Evolutionary conservation across 768 basidiomycete species (phyloP).

Genomic region (Termitomyces sp.): DNA sequence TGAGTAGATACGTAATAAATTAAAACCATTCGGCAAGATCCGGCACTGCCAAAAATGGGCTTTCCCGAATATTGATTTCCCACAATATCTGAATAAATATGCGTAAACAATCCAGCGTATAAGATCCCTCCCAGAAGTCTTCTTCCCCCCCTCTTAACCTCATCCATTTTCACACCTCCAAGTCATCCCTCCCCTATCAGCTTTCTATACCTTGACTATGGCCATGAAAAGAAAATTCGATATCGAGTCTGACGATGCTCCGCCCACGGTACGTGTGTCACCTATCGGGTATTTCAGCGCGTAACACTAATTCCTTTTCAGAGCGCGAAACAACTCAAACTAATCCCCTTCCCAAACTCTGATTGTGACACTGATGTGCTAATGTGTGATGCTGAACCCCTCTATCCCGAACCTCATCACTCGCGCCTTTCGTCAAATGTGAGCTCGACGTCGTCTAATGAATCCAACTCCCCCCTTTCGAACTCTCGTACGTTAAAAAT

Average conservation of each 20-base stretch:
- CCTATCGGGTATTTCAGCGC: slow-evolving; percentile 14
- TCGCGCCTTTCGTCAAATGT: slow-evolving; percentile 62
- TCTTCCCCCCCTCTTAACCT: slow-evolving; percentile 14
- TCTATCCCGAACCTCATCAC: slow-evolving; percentile 52
- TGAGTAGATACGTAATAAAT: background rate
- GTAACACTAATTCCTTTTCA: slow-evolving; percentile 22
- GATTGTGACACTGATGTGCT: slow-evolving; percentile 60
- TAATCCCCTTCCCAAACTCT: slow-evolving; percentile 70
- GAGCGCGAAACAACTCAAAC: slow-evolving; percentile 68
- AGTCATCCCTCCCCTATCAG: slow-evolving; percentile 10
- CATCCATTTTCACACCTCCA: slow-evolving; percentile 13
- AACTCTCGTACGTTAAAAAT: slow-evolving; percentile 44
- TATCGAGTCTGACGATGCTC: slow-evolving; percentile 50
- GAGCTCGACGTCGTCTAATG: slow-evolving; percentile 53
- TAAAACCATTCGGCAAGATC: background rate
- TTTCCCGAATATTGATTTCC: slow-evolving; percentile 4
- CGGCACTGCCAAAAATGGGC: slow-evolving; percentile 3
- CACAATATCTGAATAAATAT: slow-evolving; percentile 14
- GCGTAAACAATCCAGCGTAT: slow-evolving; percentile 22
- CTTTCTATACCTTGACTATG: slow-evolving; percentile 37
- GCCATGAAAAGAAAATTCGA: slow-evolving; percentile 76
- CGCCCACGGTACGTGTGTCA: slow-evolving; percentile 38
- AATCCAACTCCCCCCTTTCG: slow-evolving; percentile 42
- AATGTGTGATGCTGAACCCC: slow-evolving; percentile 69
- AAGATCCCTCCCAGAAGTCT: slow-evolving; percentile 20